These are phyloP conservation scores for Ilex paraguariensis DNA, from an alignment of 305 asterid genomes.

Conservation along the genomic window DNA sequence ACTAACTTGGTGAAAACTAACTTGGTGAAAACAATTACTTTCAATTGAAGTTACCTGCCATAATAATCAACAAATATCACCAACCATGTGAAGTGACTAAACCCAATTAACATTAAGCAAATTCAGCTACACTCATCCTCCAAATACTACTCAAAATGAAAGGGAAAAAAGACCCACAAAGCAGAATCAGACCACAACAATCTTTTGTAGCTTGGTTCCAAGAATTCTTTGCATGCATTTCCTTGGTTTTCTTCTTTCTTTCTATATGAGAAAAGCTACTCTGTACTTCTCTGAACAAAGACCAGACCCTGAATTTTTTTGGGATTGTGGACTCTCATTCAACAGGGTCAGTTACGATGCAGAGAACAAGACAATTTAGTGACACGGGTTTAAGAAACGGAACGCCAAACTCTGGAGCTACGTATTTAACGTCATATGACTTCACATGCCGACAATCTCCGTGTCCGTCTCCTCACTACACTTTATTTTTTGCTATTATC, in stretches of 20 bases:
- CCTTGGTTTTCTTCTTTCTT: background rate
- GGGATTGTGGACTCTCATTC: constrained; percentile 7
- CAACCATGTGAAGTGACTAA: constrained; percentile 23
- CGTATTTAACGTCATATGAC: constrained; percentile 19
- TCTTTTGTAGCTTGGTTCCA: background rate
- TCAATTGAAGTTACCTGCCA: constrained; percentile 38
- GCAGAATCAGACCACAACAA: background rate
- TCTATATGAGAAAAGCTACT: background rate
- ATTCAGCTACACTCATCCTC: constrained; percentile 18
- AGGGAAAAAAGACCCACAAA: no score
- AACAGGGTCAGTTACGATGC: constrained; percentile 8
- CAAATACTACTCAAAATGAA: background rate
- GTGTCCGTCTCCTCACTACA: constrained; percentile 18
- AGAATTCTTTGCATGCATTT: background rate
- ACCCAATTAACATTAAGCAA: background rate
- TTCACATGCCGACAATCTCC: constrained; percentile 27
- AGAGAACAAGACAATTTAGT: constrained; percentile 19
- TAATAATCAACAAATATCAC: constrained; percentile 13
- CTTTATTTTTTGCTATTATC: constrained; percentile 11
- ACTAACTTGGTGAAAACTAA: background rate
- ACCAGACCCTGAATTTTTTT: background rate
- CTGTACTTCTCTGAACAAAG: background rate
- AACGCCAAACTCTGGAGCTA: constrained; percentile 13
- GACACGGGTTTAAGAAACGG: constrained; percentile 22
- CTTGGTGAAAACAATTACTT: constrained; percentile 12